Percentiles rank a stretch among this genome's conserved stretches.
Evolutionary conservation across 2,329 filamentous ascomycete species (phyloP).

Genomic region (Aspergillus sp.): DNA sequence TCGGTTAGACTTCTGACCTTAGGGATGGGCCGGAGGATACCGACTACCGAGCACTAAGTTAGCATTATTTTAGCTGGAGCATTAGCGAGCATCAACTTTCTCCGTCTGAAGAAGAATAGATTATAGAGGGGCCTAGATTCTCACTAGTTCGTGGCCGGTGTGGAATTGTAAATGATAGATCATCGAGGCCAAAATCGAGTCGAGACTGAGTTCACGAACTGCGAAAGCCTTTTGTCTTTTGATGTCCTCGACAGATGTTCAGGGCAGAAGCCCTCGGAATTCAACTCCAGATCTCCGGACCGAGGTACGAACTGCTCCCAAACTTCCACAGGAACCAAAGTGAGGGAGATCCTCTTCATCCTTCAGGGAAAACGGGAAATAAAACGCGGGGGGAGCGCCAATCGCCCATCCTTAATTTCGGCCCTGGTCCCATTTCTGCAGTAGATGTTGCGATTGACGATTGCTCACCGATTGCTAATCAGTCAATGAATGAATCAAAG

Average conservation of each 20-base stretch:
- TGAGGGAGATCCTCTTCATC: not conserved
- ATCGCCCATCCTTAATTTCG: not conserved
- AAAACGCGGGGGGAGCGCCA: not conserved
- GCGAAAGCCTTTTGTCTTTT: not conserved
- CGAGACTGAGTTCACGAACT: not conserved
- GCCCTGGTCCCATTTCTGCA: not conserved
- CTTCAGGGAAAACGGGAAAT: not conserved
- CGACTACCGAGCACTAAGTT: not conserved
- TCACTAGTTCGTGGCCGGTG: not conserved
- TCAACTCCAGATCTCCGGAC: not conserved
- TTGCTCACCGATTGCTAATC: not conserved
- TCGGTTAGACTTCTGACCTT: not conserved
- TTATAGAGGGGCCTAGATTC: not conserved
- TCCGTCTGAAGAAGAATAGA: not conserved
- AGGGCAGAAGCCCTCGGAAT: not conserved
- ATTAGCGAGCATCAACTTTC: not conserved
- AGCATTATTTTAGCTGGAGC: not conserved
- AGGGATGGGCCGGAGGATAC: not conserved
- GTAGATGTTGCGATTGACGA: not conserved
- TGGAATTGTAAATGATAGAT: not conserved
- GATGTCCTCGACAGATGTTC: not conserved
- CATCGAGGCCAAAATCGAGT: not conserved
- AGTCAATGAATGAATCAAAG: not conserved
- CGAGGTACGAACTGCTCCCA: not conserved
- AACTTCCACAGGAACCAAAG: not conserved